A percentile compares a stretch with the other conserved stretches of the same genome.
Evolutionary conservation across 257 asterid genomes (phyloP).

Genomic region (Solanum paucissectum): DNA sequence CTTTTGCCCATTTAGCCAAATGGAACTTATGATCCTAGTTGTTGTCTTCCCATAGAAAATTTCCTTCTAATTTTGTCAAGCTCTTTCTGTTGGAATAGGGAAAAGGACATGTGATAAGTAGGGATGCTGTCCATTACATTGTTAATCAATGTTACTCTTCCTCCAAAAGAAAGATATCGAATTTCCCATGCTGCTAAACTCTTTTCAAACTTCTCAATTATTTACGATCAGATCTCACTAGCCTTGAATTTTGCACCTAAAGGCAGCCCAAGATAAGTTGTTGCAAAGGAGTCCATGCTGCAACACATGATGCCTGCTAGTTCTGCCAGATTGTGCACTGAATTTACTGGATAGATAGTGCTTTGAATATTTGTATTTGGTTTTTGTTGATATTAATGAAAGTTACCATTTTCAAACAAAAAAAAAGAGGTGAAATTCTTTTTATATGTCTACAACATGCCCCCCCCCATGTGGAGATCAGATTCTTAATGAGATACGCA

Average conservation of each 20-base stretch:
- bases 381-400: not conserved
- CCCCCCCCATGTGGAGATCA: not conserved
- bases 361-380: not conserved
- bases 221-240: not conserved
- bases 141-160: not conserved
- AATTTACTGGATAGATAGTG: not conserved
- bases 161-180: not conserved
- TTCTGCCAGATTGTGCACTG: not conserved
- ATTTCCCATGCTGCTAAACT: not conserved
- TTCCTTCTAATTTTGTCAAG: not conserved
- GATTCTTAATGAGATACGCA: not conserved
- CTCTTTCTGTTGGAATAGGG: not conserved
- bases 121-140: not conserved
- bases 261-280: not conserved
- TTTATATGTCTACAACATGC: not conserved
- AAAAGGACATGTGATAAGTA: not conserved
- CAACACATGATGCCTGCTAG: not conserved
- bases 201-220: not conserved
- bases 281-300: not conserved
- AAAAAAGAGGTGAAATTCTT: not conserved
- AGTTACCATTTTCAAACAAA: not conserved
- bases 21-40: not conserved
- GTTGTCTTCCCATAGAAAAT: not conserved
- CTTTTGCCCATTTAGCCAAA: not conserved
- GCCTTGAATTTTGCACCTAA: not conserved